These are phyloP conservation scores for Akanthomyces lecanii DNA, from an alignment of 2,329 filamentous ascomycete species.

Conservation along the genomic window DNA sequence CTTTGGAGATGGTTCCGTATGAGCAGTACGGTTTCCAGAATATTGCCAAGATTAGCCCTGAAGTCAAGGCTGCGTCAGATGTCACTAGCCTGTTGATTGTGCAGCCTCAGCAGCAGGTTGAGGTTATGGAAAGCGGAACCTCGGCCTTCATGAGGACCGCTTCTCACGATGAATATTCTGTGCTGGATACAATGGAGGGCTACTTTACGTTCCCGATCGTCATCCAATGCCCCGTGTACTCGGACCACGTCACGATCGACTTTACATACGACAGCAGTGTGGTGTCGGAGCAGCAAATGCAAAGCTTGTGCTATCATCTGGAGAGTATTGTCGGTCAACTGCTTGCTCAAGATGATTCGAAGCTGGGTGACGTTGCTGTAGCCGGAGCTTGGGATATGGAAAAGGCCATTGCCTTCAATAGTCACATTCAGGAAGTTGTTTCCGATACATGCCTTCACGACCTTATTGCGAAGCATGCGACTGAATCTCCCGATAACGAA, in stretches of 20 bases:
- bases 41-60: slow-evolving; percentile 18
- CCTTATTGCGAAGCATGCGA: not conserved
- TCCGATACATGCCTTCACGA: not conserved
- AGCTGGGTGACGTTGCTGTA: not conserved
- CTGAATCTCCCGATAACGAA: not conserved
- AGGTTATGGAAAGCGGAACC: not conserved
- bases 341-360: slow-evolving; percentile 1
- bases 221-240: not conserved
- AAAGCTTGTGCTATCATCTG: not conserved
- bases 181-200: not conserved
- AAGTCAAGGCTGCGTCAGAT: slow-evolving; percentile 13
- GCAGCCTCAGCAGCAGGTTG: slow-evolving; percentile 1
- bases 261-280: slow-evolving; percentile 2
- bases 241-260: not conserved
- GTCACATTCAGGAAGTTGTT: not conserved
- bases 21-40: slow-evolving; percentile 24
- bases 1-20: slow-evolving; percentile 18
- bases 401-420: not conserved
- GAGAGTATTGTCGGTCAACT: not conserved
- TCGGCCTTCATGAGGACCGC: not conserved
- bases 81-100: slow-evolving; percentile 9
- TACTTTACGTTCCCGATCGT: slow-evolving; percentile 3
- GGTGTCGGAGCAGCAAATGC: not conserved
- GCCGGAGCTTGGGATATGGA: not conserved
- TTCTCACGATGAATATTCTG: not conserved